These are phyloP conservation scores for Vigna nakashimae DNA, from an alignment of 306 rosid species.

Conservation along the genomic window DNA sequence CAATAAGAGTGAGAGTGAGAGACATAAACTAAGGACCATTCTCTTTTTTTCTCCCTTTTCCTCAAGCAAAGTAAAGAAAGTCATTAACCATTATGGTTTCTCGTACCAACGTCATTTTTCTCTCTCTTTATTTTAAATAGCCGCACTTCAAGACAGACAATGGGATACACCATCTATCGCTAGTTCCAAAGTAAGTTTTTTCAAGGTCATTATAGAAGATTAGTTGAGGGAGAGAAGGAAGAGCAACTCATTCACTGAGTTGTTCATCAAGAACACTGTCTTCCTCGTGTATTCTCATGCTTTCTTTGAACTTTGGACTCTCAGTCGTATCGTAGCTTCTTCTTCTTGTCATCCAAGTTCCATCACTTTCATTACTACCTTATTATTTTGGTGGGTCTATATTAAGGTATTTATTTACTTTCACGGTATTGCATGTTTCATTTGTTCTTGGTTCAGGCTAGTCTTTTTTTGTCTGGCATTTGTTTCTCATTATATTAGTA, in stretches of 20 bases:
- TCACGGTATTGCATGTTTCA: conserved; percentile 1
- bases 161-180: conserved; percentile 37
- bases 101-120: conserved; percentile 46
- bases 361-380: background rate
- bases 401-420: conserved; percentile 38
- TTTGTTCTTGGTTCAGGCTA: conserved; percentile 6
- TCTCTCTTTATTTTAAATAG: conserved; percentile 23
- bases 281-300: background rate
- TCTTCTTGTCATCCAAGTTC: background rate
- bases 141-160: conserved; percentile 44
- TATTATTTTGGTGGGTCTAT: background rate
- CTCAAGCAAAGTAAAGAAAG: conserved; percentile 42
- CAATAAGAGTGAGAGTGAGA: conserved; percentile 28
- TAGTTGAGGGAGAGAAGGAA: background rate
- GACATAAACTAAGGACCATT: background rate
- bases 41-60: background rate
- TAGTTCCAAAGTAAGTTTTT: conserved; percentile 38
- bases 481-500: background rate
- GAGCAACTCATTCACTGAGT: conserved; percentile 31
- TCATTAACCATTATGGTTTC: conserved; percentile 42
- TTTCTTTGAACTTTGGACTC: conserved; percentile 22
- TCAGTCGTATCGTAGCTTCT: background rate
- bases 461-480: conserved; percentile 1
- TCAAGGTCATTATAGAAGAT: background rate
- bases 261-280: background rate